Conservation (phyloP, 163 green algal species). For the Chlamydomonas reinhardtii region DNA sequence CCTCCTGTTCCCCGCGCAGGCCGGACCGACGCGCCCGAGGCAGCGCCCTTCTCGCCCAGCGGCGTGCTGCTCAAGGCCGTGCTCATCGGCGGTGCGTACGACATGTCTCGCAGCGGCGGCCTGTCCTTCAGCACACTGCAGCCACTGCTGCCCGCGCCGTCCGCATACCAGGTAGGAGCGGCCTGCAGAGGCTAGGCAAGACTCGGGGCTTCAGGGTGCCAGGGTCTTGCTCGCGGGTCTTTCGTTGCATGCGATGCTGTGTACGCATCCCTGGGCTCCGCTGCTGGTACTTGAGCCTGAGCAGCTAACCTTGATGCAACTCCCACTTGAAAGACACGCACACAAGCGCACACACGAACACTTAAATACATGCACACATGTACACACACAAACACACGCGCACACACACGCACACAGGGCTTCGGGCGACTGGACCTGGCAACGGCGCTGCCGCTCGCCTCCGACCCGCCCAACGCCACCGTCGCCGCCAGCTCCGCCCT, state of each 20-base stretch:
- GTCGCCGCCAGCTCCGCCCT: background rate
- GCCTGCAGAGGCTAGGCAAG: background rate
- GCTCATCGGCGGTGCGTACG: slow-evolving; percentile 87
- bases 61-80: slow-evolving; percentile 90
- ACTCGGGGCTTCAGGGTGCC: too few relatives aligned
- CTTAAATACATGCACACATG: too few relatives aligned
- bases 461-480: background rate
- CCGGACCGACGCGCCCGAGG: background rate
- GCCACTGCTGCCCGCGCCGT: slow-evolving; percentile 20
- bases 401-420: background rate
- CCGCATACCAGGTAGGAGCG: slow-evolving; percentile 21
- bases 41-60: slow-evolving; percentile 59
- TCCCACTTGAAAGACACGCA: background rate
- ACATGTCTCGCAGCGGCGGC: slow-evolving; percentile 68
- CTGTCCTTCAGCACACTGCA: background rate
- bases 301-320: too few relatives aligned
- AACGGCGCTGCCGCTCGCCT: background rate
- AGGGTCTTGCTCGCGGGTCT: too few relatives aligned
- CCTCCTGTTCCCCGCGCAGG: too few relatives aligned
- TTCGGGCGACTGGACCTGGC: slow-evolving; percentile 28
- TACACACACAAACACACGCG: too few relatives aligned
- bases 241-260: too few relatives aligned
- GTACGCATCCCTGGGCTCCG: too few relatives aligned
- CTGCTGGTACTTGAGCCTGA: too few relatives aligned
- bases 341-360: background rate